Base-by-base conservation (phyloP, 805 yeast genomes). In the Zygosaccharomyces bisporus region DNA sequence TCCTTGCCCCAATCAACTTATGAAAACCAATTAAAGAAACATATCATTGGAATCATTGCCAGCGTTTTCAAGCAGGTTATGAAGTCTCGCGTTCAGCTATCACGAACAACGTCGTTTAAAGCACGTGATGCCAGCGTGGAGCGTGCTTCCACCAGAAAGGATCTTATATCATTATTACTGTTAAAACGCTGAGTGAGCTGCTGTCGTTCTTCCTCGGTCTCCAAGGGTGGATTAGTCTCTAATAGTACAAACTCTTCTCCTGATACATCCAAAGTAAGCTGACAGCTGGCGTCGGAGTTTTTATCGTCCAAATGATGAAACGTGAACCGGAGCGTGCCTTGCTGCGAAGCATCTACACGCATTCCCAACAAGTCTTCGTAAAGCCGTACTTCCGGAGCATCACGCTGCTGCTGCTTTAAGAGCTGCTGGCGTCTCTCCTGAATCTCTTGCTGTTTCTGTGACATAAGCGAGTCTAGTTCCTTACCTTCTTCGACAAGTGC, bases 351-450 rank as follows among this genome's bases (percentile, higher is more conserved):
- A 43, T 75, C 78, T 14, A 82, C 72, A 27, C 66, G 65, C 44
- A 82, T 56, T 1, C 88, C 87, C 34, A 80, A 63, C 39, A 77
- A 63, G 30, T 67, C 60, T 48, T 81, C 85, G 61, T 73, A 78
- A 32, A 73, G 67, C 13, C 63, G 44, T 32, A 78, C 64, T 55
- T 81, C 86, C 0, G 79, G 79, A 12, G 66, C 63, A 46, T 80
- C 79, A 32, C 65, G 66, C 21, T 64, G 66, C 6, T 72, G 64
- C 54, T 81, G 86, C 7, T 55, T 49, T 14, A 61, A 59, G 27
- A 77, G 56, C 29, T 64, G 60, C 39, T 64, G 62, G 31, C 64
- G 67, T 6, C 70, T 56, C 31, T 57, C 58, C 17, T 48, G 51
- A 19, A 69, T 58, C 48, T 70, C 67, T 3, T 60, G 54, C 21